Evolutionary conservation across 1,284 basidiomycete genomes (phyloP).

Genomic region (Clitocybe nebularis): DNA sequence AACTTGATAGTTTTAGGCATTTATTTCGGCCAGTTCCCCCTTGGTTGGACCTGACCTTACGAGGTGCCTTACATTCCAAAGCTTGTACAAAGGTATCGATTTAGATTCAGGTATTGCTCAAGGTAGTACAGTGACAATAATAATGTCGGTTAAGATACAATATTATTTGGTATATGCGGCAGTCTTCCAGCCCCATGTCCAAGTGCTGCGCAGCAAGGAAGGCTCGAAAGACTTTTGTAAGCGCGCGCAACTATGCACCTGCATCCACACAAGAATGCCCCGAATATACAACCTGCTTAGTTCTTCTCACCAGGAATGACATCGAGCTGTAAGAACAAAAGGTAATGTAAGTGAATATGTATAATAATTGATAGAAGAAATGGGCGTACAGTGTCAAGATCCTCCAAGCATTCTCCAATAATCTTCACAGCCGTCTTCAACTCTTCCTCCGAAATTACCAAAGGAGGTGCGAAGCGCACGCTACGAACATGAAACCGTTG

Average conservation of each 20-base stretch:
- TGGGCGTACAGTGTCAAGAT: constrained; percentile 73
- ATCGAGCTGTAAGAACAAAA: constrained; percentile 13
- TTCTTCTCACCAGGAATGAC: constrained; percentile 22
- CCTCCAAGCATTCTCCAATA: constrained; percentile 74
- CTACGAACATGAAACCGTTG: constrained; percentile 38
- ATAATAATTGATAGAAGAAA: background rate
- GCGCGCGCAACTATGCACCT: no score
- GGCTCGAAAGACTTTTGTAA: no score
- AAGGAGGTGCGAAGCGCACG: constrained; percentile 92
- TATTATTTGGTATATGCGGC: background rate
- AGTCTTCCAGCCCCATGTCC: background rate
- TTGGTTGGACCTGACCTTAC: constrained; percentile 44
- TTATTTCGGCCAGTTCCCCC: constrained; percentile 46
- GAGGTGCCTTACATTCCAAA: constrained; percentile 44
- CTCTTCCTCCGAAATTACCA: constrained; percentile 89
- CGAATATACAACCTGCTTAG: constrained; percentile 1
- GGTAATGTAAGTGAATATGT: background rate
- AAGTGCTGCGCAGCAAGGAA: background rate
- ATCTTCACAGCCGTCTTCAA: constrained; percentile 72
- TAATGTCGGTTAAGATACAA: background rate
- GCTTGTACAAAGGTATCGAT: constrained; percentile 7
- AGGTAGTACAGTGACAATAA: background rate
- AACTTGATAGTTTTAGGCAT: constrained; percentile 29
- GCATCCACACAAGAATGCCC: no score
- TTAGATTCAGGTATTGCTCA: background rate